Conservation (phyloP, 257 asterid genomes). For the Capsicum pubescens region DNA sequence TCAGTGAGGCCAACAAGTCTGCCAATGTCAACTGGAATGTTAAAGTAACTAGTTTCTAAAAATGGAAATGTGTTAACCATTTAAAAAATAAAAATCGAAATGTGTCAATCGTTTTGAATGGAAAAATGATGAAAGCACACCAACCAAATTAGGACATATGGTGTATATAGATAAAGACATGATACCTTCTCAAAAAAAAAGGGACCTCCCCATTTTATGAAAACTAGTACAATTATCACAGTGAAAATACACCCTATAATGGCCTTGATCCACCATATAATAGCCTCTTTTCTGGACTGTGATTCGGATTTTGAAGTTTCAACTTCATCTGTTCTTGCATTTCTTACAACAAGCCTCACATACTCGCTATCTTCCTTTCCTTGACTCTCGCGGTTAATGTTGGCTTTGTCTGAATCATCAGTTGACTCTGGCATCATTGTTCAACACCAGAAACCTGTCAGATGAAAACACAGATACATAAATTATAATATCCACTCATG, state of each 20-base stretch:
- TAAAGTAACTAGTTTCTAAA: neutral
- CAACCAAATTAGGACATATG: neutral
- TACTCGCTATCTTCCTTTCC: conserved; percentile 72
- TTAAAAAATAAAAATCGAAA: neutral
- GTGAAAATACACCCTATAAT: conserved; percentile 47
- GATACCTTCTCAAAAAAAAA: conserved; percentile 71
- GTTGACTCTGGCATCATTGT: conserved; percentile 60
- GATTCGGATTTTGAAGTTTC: conserved; percentile 42
- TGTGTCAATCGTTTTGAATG: neutral
- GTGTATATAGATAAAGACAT: conserved; percentile 1
- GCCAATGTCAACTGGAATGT: conserved; percentile 19
- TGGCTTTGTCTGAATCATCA: conserved; percentile 51
- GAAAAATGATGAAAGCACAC: neutral
- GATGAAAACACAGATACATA: conserved; percentile 26
- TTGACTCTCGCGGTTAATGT: conserved; percentile 39
- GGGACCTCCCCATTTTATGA: conserved; percentile 77
- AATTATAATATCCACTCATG: conserved; percentile 16
- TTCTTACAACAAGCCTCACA: conserved; percentile 68
- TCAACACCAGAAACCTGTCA: conserved; percentile 62
- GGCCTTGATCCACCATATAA: conserved; percentile 70
- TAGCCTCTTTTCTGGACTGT: conserved; percentile 39
- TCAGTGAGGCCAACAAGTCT: neutral
- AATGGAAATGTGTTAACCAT: neutral
- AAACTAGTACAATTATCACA: conserved; percentile 43
- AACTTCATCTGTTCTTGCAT: conserved; percentile 54